phyloP scores from a whole-genome alignment of 2,329 filamentous ascomycete species.

The Chaetothyriales sp. region DNA sequence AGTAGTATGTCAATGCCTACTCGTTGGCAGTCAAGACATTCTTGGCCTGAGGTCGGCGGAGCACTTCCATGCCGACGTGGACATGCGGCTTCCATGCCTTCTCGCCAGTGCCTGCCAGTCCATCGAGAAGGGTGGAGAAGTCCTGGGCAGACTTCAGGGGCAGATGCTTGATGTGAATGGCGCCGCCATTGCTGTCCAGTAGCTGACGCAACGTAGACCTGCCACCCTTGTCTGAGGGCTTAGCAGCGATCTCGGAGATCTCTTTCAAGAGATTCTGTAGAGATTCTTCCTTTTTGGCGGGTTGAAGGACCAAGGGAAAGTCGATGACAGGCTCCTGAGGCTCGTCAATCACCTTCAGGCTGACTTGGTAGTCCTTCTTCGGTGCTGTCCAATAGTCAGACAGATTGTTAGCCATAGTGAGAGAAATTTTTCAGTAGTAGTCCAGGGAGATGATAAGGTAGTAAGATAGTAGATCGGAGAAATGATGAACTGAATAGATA shows the following conservation, averaged over 20 bases:
- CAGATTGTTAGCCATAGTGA: background rate
- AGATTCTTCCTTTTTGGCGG: background rate
- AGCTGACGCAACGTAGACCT: background rate
- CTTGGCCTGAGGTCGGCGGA: background rate
- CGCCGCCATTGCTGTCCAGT: background rate
- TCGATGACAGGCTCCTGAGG: background rate
- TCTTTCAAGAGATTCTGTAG: background rate
- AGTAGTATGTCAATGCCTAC: background rate
- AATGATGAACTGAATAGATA: background rate
- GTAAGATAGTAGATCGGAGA: background rate
- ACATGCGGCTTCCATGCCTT: background rate
- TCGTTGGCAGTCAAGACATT: background rate
- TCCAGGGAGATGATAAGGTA: too few relatives aligned
- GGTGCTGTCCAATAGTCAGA: background rate
- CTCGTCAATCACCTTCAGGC: background rate
- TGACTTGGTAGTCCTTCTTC: background rate
- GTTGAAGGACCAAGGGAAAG: background rate
- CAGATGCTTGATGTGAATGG: background rate
- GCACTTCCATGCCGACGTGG: background rate
- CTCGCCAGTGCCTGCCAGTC: background rate
- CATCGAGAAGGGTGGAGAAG: background rate
- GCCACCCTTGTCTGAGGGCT: background rate
- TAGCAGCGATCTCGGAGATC: background rate
- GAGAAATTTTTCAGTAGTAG: background rate
- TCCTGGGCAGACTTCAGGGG: background rate